Evolutionary conservation across 176 grass and related monocot species (phyloP), one percentile per base, ranked within the genome.

Genomic region (Luzula sylvatica): DNA sequence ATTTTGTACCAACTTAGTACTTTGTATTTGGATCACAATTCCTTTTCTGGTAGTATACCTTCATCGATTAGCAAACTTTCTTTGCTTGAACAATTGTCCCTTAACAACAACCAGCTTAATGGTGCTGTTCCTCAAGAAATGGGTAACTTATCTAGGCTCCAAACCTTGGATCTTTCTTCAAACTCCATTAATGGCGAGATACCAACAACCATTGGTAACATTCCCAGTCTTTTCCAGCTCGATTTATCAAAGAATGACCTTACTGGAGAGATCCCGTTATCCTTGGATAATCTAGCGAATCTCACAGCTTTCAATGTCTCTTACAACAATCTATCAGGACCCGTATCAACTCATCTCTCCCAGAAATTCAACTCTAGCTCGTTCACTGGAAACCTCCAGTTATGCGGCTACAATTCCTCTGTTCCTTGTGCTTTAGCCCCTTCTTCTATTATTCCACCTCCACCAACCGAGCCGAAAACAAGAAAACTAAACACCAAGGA

Each of bases 341-440:
- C 78, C 7, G 93, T 98, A 12, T 68, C 93, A 8, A 15, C 60
- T 26, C 59, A n/a, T 46, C 82, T 98, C 17, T 77, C 86, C 46
- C 70, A n/a, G 40, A 98, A 87, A 56, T 98, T 98, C 65, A 80
- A 92, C 42, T 83, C 81, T 3, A 98, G 68, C 75, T 98, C 93
- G 15, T 98, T 98, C 65, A 19, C 53, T 8, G 86, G 93, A 11
- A 98, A 98, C 72, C 53, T 90, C 25, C 68, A 75, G 68, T 70
- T 98, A 61, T 98, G 93, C 26, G 93, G 93, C 19, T 90, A 80
- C 54, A 83, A 75, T 45, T 74, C 55, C 39, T 89, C 78, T 1
- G 72, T 46, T 16, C 78, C 86, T 3, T 95, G 88, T 68, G 71
- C 88, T n/a, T 80, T 83, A 13, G 52, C 72, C 45, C 75, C 83